Base-by-base conservation (phyloP, 495 filamentous ascomycete species). In the Aspergillus conjunctus region DNA sequence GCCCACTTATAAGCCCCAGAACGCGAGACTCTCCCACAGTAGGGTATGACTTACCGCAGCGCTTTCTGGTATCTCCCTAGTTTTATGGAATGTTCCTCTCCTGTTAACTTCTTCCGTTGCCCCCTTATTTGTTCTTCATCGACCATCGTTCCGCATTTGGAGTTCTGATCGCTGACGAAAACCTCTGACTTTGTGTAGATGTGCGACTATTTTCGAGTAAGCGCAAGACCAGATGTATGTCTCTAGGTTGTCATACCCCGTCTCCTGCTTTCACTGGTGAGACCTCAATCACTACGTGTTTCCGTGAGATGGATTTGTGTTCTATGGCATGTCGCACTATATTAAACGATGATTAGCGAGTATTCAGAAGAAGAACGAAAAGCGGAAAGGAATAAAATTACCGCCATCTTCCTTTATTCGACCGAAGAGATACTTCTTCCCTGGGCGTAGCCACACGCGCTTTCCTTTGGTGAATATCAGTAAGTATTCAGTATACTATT, bases 231-330 rank as follows among this genome's bases (percentile, higher is more conserved):
- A 1, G 44, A 12, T 7, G 44, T 21, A 20, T 34, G 10, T 17
- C 17, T 15, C 6, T 52, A 20, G 58, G 26, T 39, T 46, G 10
- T 10, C 44, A 51, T 84, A 95, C 90, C 55, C 86, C 88, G 72
- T 91, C 87, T 51, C 85, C 89, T 8, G 85, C 74, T 33, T 78
- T 73, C 7, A 94, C 88, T 0, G 73, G 61, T 12, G 80, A 85
- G 2, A 98, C 85, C 30, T 86, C 79, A 55, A 98, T 86, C 31
- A 87, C 86, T 65, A 97, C 77, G 71, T 98, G 94, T 62, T 93
- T 88, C 32, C 93, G 83, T n/a, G 94, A 98, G 51, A 98, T 87
- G 7, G 86, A 86, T 61, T 89, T 88, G 58, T 92, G 78, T 7
- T 80, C 53, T 73, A 91, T 81, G 54, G 71, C 71, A 86, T 87